Base-by-base conservation (phyloP, 2,329 filamentous ascomycete genomes). In the Penicillium sp. region DNA sequence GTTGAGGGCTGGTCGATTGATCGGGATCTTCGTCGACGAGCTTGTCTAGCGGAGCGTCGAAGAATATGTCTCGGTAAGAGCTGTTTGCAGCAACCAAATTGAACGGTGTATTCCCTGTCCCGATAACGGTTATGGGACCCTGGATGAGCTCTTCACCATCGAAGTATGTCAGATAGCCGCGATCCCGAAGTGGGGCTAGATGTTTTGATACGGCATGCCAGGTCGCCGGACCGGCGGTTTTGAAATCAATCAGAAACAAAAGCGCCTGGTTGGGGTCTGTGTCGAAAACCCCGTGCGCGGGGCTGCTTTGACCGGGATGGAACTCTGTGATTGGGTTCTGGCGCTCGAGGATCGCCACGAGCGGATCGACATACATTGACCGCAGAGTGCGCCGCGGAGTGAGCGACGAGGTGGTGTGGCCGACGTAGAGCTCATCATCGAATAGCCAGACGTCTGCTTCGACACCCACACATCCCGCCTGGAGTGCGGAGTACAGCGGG, bases 371-470 rank as follows among this genome's bases (percentile, higher is more conserved):
- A 60, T 85, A 85, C 60, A 85, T 73, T 38, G 64, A 77, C 8
- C 70, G 71, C 47, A 85, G 74, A 3, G 81, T 84, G 10, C 77
- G 72, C 43, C 75, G 71, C 5, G 67, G 67, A 0, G 76, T 77
- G 4, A 85, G 70, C 4, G 79, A 71, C 2, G 76, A 73, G 1
- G 72, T 76, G 22, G 72, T 79, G 67, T 85, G 82, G 22, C 82
- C 82, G 43, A 85, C 81, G 55, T 77, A 81, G 27, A 85, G 72
- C n/a, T 83, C 79, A 4, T 79, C 62, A 39, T 77, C 71, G 52
- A 81, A 79, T 7, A 81, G 73, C 81, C 82, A 84, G 31, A 85
- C 78, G 56, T 85, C 82, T 2, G 82, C 82, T 71, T 85, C 82
- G 16, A 84, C 79, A 31, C 82, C 75, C 11, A 79, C 77, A 63